Conservation (phyloP, 169 alveolate genomes). For the Plasmodium gaboni region DNA sequence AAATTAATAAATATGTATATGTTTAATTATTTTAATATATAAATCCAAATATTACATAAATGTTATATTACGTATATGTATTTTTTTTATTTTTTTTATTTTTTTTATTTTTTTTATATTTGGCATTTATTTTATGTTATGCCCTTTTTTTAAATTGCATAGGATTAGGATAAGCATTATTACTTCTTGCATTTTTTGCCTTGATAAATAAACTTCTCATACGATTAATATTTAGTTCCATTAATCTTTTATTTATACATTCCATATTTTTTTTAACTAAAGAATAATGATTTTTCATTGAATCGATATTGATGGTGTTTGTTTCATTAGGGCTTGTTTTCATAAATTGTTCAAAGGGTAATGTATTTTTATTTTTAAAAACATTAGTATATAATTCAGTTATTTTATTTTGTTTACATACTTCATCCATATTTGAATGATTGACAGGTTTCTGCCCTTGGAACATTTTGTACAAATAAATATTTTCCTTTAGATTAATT, state of each 20-base stretch:
- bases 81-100: not conserved
- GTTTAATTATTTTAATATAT: too few relatives aligned
- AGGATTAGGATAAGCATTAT: not conserved
- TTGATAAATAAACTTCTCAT: slow-evolving; percentile 10
- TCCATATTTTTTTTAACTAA: slow-evolving; percentile 32
- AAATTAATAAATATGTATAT: too few relatives aligned
- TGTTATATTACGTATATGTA: too few relatives aligned
- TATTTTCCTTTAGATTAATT: slow-evolving; percentile 24
- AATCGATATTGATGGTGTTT: not conserved
- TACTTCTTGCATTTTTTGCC: slow-evolving; percentile 3
- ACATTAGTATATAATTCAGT: slow-evolving; percentile 7
- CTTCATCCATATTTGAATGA: not conserved
- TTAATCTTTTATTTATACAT: slow-evolving; percentile 14
- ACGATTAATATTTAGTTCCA: slow-evolving; percentile 24
- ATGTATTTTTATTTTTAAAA: slow-evolving; percentile 1
- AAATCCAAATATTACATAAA: too few relatives aligned
- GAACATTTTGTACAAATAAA: slow-evolving; percentile 23
- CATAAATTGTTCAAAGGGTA: not conserved
- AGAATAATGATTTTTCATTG: slow-evolving; percentile 13
- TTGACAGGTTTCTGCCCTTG: not conserved
- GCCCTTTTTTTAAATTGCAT: too few relatives aligned
- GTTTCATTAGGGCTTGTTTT: not conserved
- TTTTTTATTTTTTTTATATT: not conserved
- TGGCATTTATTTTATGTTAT: too few relatives aligned
- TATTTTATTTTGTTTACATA: not conserved